phyloP scores from a whole-genome alignment of 805 yeast species.

The Candida quercuum region DNA sequence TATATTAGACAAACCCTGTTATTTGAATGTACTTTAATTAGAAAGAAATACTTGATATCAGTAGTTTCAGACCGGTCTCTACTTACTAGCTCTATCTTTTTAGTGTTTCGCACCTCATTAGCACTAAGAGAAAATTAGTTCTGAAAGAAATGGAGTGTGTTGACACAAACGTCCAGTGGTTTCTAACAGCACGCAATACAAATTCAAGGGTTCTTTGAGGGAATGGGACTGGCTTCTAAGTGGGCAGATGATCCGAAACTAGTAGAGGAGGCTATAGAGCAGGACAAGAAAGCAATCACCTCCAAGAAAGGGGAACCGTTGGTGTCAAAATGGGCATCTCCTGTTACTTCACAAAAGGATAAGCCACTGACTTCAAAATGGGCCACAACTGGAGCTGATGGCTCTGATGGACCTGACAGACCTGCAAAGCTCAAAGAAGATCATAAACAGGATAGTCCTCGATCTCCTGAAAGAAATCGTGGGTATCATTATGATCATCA shows the following conservation, averaged over 20 bases:
- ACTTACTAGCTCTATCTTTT: no score
- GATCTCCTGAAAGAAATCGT: no score
- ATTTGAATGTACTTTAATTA: no score
- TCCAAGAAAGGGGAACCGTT: conserved; percentile 15
- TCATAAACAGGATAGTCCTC: not conserved
- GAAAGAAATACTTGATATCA: no score
- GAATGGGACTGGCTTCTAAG: conserved; percentile 13
- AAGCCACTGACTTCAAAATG: conserved; percentile 10
- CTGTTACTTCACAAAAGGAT: conserved; percentile 12
- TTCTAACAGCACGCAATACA: no score
- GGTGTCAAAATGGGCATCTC: conserved; percentile 20
- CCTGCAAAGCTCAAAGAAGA: no score
- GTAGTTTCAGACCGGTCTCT: no score
- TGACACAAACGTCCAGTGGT: not conserved
- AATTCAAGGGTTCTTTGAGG: no score
- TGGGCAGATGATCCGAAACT: conserved; percentile 21
- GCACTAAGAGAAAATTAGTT: no score
- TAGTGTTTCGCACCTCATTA: no score
- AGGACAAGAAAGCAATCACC: conserved; percentile 11
- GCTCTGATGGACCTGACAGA: not conserved
- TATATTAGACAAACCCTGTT: no score
- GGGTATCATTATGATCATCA: no score
- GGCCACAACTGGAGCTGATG: conserved; percentile 8
- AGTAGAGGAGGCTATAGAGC: conserved; percentile 12
- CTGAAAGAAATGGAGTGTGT: not conserved